Percentiles rank a stretch among this genome's conserved stretches.
Conservation (phyloP, 768 basidiomycete species). For the Russula brevipes region DNA sequence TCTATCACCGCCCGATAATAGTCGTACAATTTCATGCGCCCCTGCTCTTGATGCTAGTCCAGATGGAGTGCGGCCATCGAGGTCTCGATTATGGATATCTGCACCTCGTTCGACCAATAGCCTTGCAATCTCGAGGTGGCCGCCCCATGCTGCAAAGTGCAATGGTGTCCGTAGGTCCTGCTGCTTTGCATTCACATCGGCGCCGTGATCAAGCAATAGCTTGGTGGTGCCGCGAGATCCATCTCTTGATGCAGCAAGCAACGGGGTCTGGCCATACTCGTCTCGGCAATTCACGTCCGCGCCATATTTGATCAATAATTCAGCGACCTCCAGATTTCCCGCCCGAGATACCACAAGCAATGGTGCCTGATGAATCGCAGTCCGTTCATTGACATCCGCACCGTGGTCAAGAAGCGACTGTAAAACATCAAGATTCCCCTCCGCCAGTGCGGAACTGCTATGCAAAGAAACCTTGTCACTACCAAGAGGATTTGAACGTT, state of each 20-base stretch:
- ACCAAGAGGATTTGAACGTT: accelerated
- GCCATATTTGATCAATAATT: neutral
- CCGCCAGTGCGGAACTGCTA: neutral
- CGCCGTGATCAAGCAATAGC: neutral
- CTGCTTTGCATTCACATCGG: neutral
- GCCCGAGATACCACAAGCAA: neutral
- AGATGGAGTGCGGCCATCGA: neutral
- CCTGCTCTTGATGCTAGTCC: neutral
- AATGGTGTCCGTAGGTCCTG: neutral
- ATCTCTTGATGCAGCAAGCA: neutral
- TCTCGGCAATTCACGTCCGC: neutral
- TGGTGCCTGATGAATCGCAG: neutral
- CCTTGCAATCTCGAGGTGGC: neutral
- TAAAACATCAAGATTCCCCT: neutral
- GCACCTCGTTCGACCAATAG: neutral
- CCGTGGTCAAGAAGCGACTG: neutral
- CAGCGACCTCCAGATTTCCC: neutral
- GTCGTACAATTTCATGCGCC: neutral
- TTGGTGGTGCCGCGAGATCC: neutral
- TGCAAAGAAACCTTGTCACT: neutral
- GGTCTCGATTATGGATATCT: neutral
- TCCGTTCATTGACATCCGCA: neutral
- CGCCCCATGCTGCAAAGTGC: neutral
- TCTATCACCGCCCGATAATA: neutral
- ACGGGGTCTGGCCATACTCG: neutral